Conservation (phyloP, 192 early-diverging fungal species). For the Linnemannia hyalina region DNA sequence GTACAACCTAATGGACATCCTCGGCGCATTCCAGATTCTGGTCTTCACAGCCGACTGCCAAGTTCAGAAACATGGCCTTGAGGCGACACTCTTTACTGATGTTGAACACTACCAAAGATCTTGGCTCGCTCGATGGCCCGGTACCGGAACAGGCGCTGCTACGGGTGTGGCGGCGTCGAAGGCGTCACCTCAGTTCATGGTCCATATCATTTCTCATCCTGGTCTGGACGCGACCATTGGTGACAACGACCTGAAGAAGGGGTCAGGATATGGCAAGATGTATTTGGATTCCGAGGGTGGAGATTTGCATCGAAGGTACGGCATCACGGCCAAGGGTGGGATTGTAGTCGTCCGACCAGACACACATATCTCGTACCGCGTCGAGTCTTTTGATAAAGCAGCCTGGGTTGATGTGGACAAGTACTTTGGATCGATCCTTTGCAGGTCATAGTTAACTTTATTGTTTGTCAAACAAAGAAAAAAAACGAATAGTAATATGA, state of each 20-base stretch:
- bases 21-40: conserved; percentile 19
- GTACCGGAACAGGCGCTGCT: neutral
- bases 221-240: neutral
- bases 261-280: neutral
- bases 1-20: neutral
- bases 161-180: neutral
- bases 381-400: neutral
- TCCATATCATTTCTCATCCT: neutral
- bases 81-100: neutral
- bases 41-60: conserved; percentile 8
- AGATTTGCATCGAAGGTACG: conserved; percentile 9
- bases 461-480: no score
- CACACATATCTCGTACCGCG: conserved; percentile 18
- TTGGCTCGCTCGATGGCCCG: neutral
- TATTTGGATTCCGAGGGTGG: conserved; percentile 8
- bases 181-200: neutral
- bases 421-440: conserved; percentile 20
- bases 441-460: neutral
- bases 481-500: no score
- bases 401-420: conserved; percentile 25
- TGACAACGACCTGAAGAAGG: neutral
- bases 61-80: neutral
- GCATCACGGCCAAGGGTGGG: neutral
- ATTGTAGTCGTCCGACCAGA: conserved; percentile 35
- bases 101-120: neutral